phyloP scores from a whole-genome alignment of 345 rosid species.

The Eucalyptus dawsonii region DNA sequence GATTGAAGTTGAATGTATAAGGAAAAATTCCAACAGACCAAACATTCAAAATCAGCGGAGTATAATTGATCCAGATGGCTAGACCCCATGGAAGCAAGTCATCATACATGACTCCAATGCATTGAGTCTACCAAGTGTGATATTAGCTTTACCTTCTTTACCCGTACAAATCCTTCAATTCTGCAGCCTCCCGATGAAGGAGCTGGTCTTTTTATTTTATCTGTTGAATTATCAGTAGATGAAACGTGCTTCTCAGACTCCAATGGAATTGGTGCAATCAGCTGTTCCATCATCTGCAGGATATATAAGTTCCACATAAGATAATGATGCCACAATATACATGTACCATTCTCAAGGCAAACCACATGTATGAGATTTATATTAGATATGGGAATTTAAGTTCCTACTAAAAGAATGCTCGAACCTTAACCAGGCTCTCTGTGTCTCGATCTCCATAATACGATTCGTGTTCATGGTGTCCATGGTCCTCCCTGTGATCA shows the following conservation, averaged over 20 bases:
- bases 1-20: not conserved
- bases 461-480: slow-evolving; percentile 94
- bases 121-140: not conserved
- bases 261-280: slow-evolving; percentile 54
- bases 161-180: slow-evolving; percentile 93
- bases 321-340: not conserved
- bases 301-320: not conserved
- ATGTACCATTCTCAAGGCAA: not conserved
- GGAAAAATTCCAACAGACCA: not conserved
- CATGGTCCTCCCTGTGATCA: slow-evolving; percentile 66
- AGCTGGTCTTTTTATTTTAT: slow-evolving; percentile 54
- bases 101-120: not conserved
- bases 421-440: slow-evolving; percentile 84
- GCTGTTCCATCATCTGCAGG: slow-evolving; percentile 52
- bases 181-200: slow-evolving; percentile 89
- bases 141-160: slow-evolving; percentile 58
- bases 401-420: not conserved
- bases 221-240: slow-evolving; percentile 26
- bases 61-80: not conserved
- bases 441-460: slow-evolving; percentile 99
- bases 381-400: not conserved
- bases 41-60: not conserved
- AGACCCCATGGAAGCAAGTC: not conserved
- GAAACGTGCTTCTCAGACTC: slow-evolving; percentile 42
- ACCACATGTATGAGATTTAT: not conserved